Conservation (phyloP, 2,329 filamentous ascomycete genomes). For the Mycogone perniciosa region DNA sequence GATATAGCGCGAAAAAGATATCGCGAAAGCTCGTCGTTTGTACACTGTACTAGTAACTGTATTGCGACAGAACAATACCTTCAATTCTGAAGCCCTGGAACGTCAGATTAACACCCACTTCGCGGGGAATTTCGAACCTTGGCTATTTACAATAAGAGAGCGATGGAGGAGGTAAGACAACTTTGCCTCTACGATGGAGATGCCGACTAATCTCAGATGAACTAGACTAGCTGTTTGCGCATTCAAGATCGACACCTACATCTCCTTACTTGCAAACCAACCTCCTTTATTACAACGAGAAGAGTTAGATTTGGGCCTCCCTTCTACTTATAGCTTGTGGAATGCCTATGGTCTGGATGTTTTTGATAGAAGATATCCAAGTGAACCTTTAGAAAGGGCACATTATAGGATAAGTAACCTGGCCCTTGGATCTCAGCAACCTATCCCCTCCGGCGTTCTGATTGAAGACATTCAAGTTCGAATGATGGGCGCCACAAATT, state of each 20-base stretch:
- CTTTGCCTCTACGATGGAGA: conserved; percentile 2
- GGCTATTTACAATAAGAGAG: conserved; percentile 25
- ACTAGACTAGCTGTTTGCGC: conserved; percentile 28
- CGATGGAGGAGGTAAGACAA: conserved; percentile 29
- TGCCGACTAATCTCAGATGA: neutral
- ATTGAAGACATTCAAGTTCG: conserved; percentile 31
- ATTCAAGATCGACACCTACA: conserved; percentile 34
- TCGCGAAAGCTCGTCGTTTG: conserved; percentile 28
- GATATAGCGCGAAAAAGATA: conserved; percentile 24
- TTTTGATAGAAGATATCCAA: conserved; percentile 28
- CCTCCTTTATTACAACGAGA: conserved; percentile 27
- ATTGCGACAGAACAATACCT: conserved; percentile 31
- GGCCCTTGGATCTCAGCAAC: conserved; percentile 21
- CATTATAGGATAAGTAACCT: conserved; percentile 27
- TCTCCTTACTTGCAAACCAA: conserved; percentile 28
- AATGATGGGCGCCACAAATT: conserved; percentile 23
- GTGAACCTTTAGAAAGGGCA: conserved; percentile 27
- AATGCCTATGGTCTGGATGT: conserved; percentile 32
- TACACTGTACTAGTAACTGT: conserved; percentile 29
- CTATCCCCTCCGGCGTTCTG: conserved; percentile 21
- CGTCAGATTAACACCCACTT: conserved; percentile 29
- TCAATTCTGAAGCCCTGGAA: conserved; percentile 28
- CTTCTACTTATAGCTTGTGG: conserved; percentile 29
- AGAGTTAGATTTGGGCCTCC: conserved; percentile 31
- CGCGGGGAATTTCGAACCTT: conserved; percentile 33